Evolutionary conservation across 257 asterid genomes (phyloP).

Genomic region (Nicotiana noctiflora): DNA sequence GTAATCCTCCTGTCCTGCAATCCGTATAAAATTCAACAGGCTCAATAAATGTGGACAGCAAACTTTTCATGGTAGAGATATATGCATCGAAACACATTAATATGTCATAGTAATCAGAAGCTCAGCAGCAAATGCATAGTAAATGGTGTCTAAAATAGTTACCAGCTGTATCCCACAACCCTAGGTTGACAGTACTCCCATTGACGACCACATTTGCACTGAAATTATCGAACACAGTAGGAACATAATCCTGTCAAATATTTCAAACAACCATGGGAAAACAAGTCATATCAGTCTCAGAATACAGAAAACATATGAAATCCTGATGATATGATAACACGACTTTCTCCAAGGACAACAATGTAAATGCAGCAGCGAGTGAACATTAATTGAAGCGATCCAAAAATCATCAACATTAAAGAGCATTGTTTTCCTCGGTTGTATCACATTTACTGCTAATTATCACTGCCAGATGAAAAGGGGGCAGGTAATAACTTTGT

Average conservation of each 20-base stretch:
- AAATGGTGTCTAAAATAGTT: conserved; percentile 3
- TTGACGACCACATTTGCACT: conserved; percentile 55
- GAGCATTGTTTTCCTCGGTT: background rate
- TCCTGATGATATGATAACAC: background rate
- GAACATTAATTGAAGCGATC: background rate
- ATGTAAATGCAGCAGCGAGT: background rate
- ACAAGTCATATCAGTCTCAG: background rate
- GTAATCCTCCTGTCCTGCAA: conserved; percentile 49
- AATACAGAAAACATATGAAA: background rate
- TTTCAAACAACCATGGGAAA: conserved; percentile 4
- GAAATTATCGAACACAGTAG: conserved; percentile 52
- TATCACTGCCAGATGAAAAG: background rate
- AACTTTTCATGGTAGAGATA: background rate
- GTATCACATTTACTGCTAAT: background rate
- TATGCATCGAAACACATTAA: background rate
- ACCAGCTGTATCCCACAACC: conserved; percentile 63
- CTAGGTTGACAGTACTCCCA: conserved; percentile 46
- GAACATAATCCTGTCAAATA: conserved; percentile 61
- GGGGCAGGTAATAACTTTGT: background rate
- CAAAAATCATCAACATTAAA: background rate
- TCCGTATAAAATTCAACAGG: background rate
- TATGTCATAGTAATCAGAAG: background rate
- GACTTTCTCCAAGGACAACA: background rate
- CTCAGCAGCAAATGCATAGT: background rate
- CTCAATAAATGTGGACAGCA: background rate